A percentile compares a stretch with the other conserved stretches of the same genome.
Conservation (phyloP, 148 eudicot species). For the Cornus kousa region DNA sequence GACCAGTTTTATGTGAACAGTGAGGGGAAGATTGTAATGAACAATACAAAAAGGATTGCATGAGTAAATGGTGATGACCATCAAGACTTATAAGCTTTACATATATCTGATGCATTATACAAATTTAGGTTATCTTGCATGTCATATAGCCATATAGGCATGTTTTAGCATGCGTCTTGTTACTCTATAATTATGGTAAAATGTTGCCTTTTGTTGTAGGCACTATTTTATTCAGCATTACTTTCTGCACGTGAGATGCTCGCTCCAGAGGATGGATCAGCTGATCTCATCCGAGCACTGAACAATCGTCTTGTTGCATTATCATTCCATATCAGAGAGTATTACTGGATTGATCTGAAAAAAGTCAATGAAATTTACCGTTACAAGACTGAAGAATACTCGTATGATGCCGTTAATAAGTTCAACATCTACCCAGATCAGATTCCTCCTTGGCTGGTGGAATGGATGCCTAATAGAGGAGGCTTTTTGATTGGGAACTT, state of each 20-base stretch:
- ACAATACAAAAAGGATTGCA: neutral
- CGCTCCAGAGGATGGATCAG: constrained; percentile 50
- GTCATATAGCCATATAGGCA: neutral
- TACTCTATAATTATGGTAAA: neutral
- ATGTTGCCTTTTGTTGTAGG: constrained; percentile 25
- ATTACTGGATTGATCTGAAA: constrained; percentile 53
- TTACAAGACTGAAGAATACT: constrained; percentile 66
- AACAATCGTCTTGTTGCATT: constrained; percentile 58
- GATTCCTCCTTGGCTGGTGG: constrained; percentile 58
- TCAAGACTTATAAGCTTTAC: neutral
- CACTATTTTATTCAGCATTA: constrained; percentile 56
- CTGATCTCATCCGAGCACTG: constrained; percentile 51
- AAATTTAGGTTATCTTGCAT: neutral
- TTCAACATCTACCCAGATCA: constrained; percentile 74
- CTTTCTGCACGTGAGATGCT: constrained; percentile 64
- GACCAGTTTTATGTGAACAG: neutral
- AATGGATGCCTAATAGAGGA: constrained; percentile 61
- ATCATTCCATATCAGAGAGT: constrained; percentile 61
- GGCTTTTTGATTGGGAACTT: constrained; percentile 63
- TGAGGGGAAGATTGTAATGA: neutral
- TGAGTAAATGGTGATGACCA: neutral
- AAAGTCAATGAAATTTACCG: constrained; percentile 66
- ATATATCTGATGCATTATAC: neutral
- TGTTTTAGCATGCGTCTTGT: neutral
- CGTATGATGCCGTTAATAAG: constrained; percentile 62